Evolutionary conservation across 805 yeast species (phyloP), one percentile per base, ranked within the genome.

Genomic region (Saccharomycopsis microspora): DNA sequence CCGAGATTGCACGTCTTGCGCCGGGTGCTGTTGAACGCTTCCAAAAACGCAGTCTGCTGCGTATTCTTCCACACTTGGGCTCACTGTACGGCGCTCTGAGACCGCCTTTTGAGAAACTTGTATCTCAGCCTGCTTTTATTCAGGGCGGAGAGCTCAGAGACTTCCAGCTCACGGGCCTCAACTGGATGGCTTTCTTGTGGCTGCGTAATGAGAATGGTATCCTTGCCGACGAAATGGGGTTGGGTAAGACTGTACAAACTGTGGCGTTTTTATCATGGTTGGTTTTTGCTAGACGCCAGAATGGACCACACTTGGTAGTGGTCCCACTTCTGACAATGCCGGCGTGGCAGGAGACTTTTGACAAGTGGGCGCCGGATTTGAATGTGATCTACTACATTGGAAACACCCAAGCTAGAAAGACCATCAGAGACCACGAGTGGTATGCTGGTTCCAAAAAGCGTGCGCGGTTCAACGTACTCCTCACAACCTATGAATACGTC

Each of bases 141-240:
- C 88, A 88, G 61, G 81, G 83, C 59, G 96, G 97, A 44, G 93
- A 84, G 62, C 72, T 93, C 54, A 78, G 98, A 63, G 98, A 93
- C 67, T 93, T 93, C 75, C 99, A 93, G 69, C 74, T 93, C 63
- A 93, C 98, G 0, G 99, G 99, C 48, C 74, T 93, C 53, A 93
- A 93, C 65, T 93, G 99, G 99, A 93, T 93, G 98, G 98, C 98
- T 0, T 93, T 90, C 62, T 69, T 93, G 52, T 93, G 98, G 98
- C 86, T 96, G 3, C 77, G 97, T 58, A 86, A 90, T 64, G 97
- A 93, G 67, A 93, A 93, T 64, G 97, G 98, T 48, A 93, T 93
- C 44, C 69, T 93, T 39, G 98, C 98, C 4, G 98, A 93, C 69
- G 98, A 93, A 64, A 93, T 93, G 98, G 98, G 98, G 47, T 73